These are phyloP conservation scores for Ophiocordyceps camponoti-saundersi DNA, from an alignment of 2,329 filamentous ascomycete genomes.

Conservation along the genomic window DNA sequence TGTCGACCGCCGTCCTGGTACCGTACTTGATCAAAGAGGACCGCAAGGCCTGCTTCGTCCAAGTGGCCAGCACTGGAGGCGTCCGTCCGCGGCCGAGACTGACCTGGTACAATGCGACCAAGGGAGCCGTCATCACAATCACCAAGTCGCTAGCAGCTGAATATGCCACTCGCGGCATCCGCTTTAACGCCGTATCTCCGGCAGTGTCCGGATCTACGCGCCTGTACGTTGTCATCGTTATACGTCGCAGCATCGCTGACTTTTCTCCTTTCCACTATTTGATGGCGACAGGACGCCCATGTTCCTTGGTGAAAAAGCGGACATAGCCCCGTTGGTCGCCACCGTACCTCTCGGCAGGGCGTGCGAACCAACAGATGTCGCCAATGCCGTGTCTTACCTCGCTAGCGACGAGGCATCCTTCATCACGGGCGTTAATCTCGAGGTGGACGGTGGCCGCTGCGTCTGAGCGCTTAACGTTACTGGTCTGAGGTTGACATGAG, in stretches of 20 bases:
- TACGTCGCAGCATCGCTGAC: not conserved
- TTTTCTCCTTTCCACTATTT: not conserved
- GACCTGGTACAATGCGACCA: slow-evolving; percentile 56
- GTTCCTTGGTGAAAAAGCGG: slow-evolving; percentile 46
- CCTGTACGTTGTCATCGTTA: slow-evolving; percentile 19
- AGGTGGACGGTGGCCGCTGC: slow-evolving; percentile 20
- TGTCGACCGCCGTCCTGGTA: slow-evolving; percentile 40
- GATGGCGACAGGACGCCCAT: slow-evolving; percentile 17
- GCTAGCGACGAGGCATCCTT: slow-evolving; percentile 56
- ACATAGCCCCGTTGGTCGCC: slow-evolving; percentile 35
- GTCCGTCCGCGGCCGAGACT: slow-evolving; percentile 41
- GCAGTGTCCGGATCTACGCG: slow-evolving; percentile 52
- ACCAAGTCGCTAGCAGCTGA: slow-evolving; percentile 48
- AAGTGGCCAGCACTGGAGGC: slow-evolving; percentile 47
- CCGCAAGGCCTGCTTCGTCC: slow-evolving; percentile 43
- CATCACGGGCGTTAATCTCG: slow-evolving; percentile 54
- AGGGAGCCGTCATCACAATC: slow-evolving; percentile 46
- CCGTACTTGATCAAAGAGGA: slow-evolving; percentile 41
- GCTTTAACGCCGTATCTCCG: slow-evolving; percentile 50
- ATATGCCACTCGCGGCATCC: slow-evolving; percentile 54
- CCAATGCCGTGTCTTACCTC: slow-evolving; percentile 53
- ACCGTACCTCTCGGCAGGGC: slow-evolving; percentile 36
- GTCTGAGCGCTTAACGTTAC: slow-evolving; percentile 4
- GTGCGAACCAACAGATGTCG: slow-evolving; percentile 46
- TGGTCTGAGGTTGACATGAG: not conserved